Base-by-base conservation (phyloP, 1,284 basidiomycete species). In the Trametes pubescens region DNA sequence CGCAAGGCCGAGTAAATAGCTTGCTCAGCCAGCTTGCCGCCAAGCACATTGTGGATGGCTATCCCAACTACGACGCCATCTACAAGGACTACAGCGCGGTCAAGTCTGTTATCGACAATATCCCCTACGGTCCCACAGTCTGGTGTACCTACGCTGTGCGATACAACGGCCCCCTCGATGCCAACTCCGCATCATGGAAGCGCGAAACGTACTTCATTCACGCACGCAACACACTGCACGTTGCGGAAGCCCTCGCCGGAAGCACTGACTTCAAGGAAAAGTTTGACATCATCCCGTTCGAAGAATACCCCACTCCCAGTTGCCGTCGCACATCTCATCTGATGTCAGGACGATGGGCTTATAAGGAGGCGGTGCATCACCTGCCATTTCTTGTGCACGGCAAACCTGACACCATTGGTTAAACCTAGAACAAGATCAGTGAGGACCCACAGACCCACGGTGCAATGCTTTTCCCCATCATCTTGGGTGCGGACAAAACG, bases 401-500 rank as follows among this genome's bases (percentile, higher is more conserved):
- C 29, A 8, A 32, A 8, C 3, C 29, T 32, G 8, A 32, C 4
- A 32, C 21, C 40, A 38, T 13, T 21, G 18, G 4, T n/a, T 44
- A 3, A 44, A n/a, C 7, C 4, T 32, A 64, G 67, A 56, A 67
- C 46, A 26, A 29, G 5, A 69, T 71, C 18, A 55, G 66, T 0
- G 4, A 48, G 0, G 61, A 70, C 49, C 51, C 64, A 0, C 13
- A 43, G 0, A 63, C 51, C 0, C 63, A 69, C 37, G 66, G 71
- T 1, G 1, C 66, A 0, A 67, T 68, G 59, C 59, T 73, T 8
- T 34, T 48, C 2, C 65, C 71, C 1, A 43, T 70, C 11, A 52
- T 70, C 26, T 47, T 64, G 0, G 71, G 72, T 1, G 58, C 57
- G 9, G 71, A 72, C 64, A 72, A 72, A 64, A 73, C 71, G 0